Percentiles rank a stretch among this genome's conserved stretches.
Conservation (phyloP, 1,284 basidiomycete species). For the Golubevia sp. region DNA sequence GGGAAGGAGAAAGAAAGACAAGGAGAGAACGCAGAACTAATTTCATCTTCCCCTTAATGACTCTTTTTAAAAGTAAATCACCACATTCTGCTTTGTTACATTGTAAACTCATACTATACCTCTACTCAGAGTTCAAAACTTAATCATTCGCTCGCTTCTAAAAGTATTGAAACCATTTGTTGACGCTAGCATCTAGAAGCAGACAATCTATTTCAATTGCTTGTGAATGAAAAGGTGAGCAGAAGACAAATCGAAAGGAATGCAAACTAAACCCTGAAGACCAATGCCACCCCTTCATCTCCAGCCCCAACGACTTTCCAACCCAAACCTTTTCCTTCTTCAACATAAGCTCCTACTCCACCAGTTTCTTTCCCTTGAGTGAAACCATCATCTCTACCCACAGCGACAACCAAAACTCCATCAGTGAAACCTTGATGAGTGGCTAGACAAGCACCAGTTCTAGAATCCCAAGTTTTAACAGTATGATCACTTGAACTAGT, state of each 20-base stretch:
- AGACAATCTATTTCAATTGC: too few species aligned
- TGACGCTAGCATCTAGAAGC: too few species aligned
- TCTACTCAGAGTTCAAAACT: too few species aligned
- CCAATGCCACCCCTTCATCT: slow-evolving; percentile 57
- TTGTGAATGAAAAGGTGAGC: too few species aligned
- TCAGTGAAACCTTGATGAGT: slow-evolving; percentile 57
- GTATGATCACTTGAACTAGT: slow-evolving; percentile 46
- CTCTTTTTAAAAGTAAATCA: too few species aligned
- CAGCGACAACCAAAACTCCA: slow-evolving; percentile 50
- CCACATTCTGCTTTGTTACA: too few species aligned
- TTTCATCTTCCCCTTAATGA: background rate
- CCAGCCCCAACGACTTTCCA: slow-evolving; percentile 58
- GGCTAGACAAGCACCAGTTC: slow-evolving; percentile 41
- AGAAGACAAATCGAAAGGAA: too few species aligned
- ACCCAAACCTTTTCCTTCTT: slow-evolving; percentile 27
- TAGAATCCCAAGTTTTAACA: slow-evolving; percentile 53
- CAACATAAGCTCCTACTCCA: slow-evolving; percentile 46
- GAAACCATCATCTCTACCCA: slow-evolving; percentile 48
- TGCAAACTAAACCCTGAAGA: slow-evolving; percentile 51
- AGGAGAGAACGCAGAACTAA: background rate
- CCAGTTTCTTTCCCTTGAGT: slow-evolving; percentile 49
- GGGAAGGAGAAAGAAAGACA: background rate
- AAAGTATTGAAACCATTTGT: too few species aligned
- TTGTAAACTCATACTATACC: too few species aligned
- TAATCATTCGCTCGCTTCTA: too few species aligned